phyloP scores from a whole-genome alignment of 108 stramenopile genomes.

The Mediolabrus comicus region DNA sequence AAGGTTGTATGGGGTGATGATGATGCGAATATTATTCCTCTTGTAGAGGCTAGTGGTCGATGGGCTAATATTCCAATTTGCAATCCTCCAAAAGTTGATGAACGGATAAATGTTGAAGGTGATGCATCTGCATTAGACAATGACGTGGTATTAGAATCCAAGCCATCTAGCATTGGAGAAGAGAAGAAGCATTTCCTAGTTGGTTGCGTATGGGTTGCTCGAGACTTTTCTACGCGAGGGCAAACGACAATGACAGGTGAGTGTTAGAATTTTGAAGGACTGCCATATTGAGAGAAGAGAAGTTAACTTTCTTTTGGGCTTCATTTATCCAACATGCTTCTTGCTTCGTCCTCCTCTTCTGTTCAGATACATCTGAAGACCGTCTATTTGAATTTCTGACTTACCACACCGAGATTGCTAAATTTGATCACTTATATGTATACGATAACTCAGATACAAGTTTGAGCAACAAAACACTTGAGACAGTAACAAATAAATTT shows the following conservation, averaged over 20 bases:
- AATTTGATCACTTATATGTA: slow-evolving; percentile 81
- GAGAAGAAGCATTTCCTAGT: slow-evolving; percentile 50
- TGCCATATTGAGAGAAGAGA: no score
- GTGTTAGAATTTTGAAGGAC: no score
- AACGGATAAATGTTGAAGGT: slow-evolving; percentile 4
- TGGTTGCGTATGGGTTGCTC: slow-evolving; percentile 70
- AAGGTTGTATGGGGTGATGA: slow-evolving; percentile 25
- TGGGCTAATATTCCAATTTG: slow-evolving; percentile 46
- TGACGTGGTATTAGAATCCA: not conserved
- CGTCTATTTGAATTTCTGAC: slow-evolving; percentile 64
- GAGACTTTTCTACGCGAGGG: slow-evolving; percentile 45
- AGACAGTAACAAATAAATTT: slow-evolving; percentile 35
- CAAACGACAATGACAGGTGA: slow-evolving; percentile 28
- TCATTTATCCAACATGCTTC: no score
- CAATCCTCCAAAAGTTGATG: slow-evolving; percentile 2
- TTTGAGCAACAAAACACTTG: slow-evolving; percentile 23
- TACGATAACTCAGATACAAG: slow-evolving; percentile 73
- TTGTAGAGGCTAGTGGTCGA: slow-evolving; percentile 34
- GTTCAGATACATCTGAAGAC: not conserved
- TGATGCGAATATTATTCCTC: slow-evolving; percentile 25
- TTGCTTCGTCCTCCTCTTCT: no score
- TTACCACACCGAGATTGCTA: slow-evolving; percentile 55
- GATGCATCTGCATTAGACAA: not conserved
- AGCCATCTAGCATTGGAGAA: not conserved
- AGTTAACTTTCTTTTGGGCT: no score